Conservation (phyloP, 805 yeast species). For the Nakazawaea laoshanensis region DNA sequence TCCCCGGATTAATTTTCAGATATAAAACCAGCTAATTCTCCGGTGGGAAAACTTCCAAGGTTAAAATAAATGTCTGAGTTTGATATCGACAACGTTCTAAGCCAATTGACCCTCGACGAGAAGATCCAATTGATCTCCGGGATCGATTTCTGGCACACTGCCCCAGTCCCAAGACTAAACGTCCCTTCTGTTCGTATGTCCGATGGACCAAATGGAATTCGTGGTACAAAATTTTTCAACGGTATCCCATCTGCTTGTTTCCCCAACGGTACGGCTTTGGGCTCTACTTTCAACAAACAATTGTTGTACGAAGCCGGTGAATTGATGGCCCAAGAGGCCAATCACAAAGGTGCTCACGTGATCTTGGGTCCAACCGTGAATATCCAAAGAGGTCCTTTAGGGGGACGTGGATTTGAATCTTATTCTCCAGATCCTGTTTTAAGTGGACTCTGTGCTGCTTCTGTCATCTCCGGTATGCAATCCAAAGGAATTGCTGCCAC, state of each 20-base stretch:
- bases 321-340: constrained; percentile 47
- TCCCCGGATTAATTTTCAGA: too few species aligned
- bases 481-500: constrained; percentile 28
- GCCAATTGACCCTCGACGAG: constrained; percentile 20
- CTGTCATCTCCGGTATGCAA: constrained; percentile 30
- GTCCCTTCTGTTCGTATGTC: constrained; percentile 39
- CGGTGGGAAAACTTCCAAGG: neutral
- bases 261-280: constrained; percentile 55
- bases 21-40: too few species aligned
- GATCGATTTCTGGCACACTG: constrained; percentile 31
- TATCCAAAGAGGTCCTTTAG: constrained; percentile 31
- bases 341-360: constrained; percentile 41
- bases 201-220: constrained; percentile 60
- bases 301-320: constrained; percentile 40
- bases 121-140: constrained; percentile 25
- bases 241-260: constrained; percentile 48
- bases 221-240: constrained; percentile 48
- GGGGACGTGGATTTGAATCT: constrained; percentile 53
- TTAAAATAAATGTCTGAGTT: constrained; percentile 5
- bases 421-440: constrained; percentile 55
- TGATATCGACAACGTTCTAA: constrained; percentile 13
- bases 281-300: constrained; percentile 45
- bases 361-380: constrained; percentile 35
- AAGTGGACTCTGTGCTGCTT: constrained; percentile 27
- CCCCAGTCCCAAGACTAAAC: constrained; percentile 23